Base-by-base conservation (phyloP, 2,329 filamentous ascomycete species). In the Laburnicola sp. region DNA sequence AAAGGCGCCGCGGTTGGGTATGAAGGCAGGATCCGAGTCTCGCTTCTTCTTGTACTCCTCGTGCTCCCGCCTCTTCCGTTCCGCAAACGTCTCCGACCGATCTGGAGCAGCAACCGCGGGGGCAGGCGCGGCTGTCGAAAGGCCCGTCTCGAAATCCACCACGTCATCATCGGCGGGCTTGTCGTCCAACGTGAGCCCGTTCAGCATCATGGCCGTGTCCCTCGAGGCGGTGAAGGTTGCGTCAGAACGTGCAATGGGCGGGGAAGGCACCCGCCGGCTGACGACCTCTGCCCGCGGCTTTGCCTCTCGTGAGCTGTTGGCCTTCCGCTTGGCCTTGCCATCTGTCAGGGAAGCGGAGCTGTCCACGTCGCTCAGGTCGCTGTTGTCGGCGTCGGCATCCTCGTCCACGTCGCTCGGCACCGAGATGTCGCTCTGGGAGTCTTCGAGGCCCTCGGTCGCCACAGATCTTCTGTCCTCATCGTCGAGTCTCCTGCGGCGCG, bases 1-100 rank as follows among this genome's bases (percentile, higher is more conserved):
- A 79, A 97, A 97, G 56, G 89, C 87, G 52, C 94, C 94, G 59
- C 93, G 82, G 67, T 95, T 97, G 47, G 94, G 93, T 48, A 97
- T 93, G 75, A 96, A 96, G 8, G 92, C 86, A 31, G 93, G 93
- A 71, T 96, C 91, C 63, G 90, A 86, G 69, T 96, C 91, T 62
- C 90, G 84, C 72, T 89, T 89, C 75, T 88, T 90, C 75, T 87
- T 86, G 76, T 96, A 95, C 68, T 96, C 90, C 58, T 96, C 91
- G 65, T 96, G 90, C 68, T 97, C 92, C 61, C 88, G 86, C 58
- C 89, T 85, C 72, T 89, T 86, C 59, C 85, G 82, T 57, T 94
- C 88, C 45, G 82, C 82, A 51, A 83, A 76, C 30, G 82, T 80
- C 64, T 86, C 85, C 58, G 80, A 77, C 39, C 68, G 62, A 45